Evolutionary conservation across 192 early-diverging fungal species (phyloP).

Genomic region (Neocallimastix lanati): DNA sequence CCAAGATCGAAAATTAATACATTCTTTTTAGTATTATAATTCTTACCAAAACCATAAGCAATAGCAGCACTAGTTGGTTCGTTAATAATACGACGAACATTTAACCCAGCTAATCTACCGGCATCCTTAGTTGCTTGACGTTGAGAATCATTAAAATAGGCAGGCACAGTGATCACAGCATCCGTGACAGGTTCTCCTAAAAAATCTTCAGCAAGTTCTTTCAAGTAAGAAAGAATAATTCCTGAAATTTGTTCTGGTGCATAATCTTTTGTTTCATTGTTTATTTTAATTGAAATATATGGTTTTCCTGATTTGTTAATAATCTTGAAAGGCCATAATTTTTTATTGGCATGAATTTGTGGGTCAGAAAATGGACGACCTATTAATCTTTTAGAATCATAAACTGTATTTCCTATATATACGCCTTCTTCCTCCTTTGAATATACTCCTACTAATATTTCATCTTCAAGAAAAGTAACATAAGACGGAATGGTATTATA

Average conservation of each 20-base stretch:
- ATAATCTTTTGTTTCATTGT: constrained; percentile 62
- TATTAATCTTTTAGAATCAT: constrained; percentile 77
- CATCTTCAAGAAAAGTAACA: constrained; percentile 57
- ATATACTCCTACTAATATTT: constrained; percentile 62
- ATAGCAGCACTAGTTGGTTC: constrained; percentile 77
- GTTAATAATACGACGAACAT: constrained; percentile 75
- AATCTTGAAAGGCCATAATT: constrained; percentile 71
- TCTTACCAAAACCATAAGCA: constrained; percentile 58
- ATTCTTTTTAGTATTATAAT: constrained; percentile 32
- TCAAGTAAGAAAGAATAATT: constrained; percentile 57
- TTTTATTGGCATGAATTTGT: constrained; percentile 56
- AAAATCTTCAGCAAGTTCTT: constrained; percentile 61
- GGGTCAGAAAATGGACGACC: constrained; percentile 69
- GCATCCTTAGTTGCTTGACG: constrained; percentile 83
- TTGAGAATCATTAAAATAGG: constrained; percentile 83
- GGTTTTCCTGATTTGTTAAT: constrained; percentile 37
- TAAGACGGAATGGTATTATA: too few species aligned
- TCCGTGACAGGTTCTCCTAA: constrained; percentile 47
- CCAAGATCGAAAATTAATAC: constrained; percentile 67
- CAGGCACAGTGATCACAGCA: constrained; percentile 39
- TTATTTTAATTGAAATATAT: constrained; percentile 58
- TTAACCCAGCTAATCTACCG: constrained; percentile 62
- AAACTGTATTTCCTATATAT: constrained; percentile 78
- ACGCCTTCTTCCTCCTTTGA: constrained; percentile 75
- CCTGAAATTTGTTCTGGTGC: constrained; percentile 63